phyloP scores from a whole-genome alignment of 331 rosid species.

The Cydonia oblonga region DNA sequence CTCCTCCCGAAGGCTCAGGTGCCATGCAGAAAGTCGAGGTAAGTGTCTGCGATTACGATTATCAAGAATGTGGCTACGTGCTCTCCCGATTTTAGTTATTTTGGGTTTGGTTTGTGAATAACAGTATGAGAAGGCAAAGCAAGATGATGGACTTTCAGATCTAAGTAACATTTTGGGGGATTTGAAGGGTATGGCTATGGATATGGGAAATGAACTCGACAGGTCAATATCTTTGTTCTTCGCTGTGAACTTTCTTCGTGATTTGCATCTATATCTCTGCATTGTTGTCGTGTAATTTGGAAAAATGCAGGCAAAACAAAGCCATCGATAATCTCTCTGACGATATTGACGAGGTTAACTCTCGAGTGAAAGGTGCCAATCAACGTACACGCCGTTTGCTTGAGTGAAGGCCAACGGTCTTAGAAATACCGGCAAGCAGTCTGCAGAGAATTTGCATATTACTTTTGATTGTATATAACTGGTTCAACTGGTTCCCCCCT shows the following conservation, averaged over 20 bases:
- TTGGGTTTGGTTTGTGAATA: background rate
- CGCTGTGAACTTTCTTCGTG: background rate
- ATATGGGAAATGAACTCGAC: constrained; percentile 79
- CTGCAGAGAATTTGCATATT: no score
- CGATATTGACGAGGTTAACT: constrained; percentile 69
- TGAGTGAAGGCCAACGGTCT: constrained; percentile 19
- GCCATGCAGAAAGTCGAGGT: constrained; percentile 69
- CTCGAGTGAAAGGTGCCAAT: constrained; percentile 81
- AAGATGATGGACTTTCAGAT: constrained; percentile 76
- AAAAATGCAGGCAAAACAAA: constrained; percentile 74
- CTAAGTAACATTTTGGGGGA: constrained; percentile 81
- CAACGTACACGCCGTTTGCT: constrained; percentile 68
- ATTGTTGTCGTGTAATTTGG: background rate
- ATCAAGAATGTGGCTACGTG: background rate
- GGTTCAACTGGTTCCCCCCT: background rate
- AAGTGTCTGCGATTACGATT: background rate
- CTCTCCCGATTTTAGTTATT: background rate
- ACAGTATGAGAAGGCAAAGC: constrained; percentile 70
- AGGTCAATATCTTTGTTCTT: constrained; percentile 24
- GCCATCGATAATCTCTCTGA: constrained; percentile 71
- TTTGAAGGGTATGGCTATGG: constrained; percentile 81
- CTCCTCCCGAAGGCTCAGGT: constrained; percentile 38
- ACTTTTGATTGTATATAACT: background rate
- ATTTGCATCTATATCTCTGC: background rate
- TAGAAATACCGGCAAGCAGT: background rate